Percentiles rank a stretch among this genome's conserved stretches.
Conservation (phyloP, 2,329 filamentous ascomycete genomes). For the Scleromitrula shiraiana region DNA sequence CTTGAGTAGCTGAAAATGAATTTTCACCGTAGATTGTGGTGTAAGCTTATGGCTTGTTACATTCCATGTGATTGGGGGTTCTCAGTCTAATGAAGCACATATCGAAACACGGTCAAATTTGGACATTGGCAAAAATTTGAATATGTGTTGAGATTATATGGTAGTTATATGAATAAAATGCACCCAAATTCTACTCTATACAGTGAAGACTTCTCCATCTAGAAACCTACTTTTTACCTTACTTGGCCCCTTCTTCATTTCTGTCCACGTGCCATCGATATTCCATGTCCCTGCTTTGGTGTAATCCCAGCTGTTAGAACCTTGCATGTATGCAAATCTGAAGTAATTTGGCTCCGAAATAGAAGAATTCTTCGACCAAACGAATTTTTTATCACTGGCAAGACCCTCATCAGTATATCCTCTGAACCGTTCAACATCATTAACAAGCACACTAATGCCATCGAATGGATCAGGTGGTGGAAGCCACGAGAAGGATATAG, state of each 20-base stretch:
- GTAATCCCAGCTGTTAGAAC: constrained; percentile 58
- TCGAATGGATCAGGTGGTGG: constrained; percentile 49
- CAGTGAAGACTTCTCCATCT: constrained; percentile 15
- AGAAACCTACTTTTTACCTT: constrained; percentile 22
- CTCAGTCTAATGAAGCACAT: too few relatives aligned
- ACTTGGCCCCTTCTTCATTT: constrained; percentile 41
- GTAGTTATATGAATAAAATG: not conserved
- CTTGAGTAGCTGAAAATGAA: not conserved
- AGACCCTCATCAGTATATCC: constrained; percentile 53
- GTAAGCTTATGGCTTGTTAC: too few relatives aligned
- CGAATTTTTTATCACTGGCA: constrained; percentile 41
- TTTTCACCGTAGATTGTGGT: too few relatives aligned
- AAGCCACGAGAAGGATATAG: constrained; percentile 30
- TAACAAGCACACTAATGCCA: constrained; percentile 72
- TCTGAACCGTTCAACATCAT: constrained; percentile 77
- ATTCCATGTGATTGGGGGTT: too few relatives aligned
- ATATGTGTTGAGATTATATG: not conserved
- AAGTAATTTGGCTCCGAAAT: constrained; percentile 60
- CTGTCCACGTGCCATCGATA: constrained; percentile 53
- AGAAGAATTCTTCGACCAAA: constrained; percentile 47
- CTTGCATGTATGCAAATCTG: constrained; percentile 65
- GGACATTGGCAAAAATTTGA: not conserved
- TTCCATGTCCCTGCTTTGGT: constrained; percentile 69
- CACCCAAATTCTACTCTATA: not conserved
- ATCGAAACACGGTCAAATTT: not conserved